phyloP scores from a whole-genome alignment of 2,329 filamentous ascomycete species.

The Sarocladium kiliense region DNA sequence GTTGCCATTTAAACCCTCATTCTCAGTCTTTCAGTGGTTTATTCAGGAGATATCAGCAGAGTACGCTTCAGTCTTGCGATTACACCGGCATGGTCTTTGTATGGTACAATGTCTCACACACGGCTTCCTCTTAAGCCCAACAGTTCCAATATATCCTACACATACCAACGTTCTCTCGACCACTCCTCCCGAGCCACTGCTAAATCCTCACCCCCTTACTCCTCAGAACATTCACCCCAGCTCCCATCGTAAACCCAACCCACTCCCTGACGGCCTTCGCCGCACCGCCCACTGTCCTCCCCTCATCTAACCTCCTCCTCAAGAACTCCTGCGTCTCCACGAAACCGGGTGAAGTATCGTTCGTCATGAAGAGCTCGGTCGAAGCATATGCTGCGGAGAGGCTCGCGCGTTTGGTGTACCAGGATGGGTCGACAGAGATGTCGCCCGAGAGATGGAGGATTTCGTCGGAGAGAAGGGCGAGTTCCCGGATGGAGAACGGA shows the following conservation, averaged over 20 bases:
- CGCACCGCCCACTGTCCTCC: slow-evolving; percentile 55
- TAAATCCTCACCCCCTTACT: slow-evolving; percentile 83
- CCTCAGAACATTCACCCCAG: slow-evolving; percentile 74
- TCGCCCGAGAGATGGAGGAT: slow-evolving; percentile 87
- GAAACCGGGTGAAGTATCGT: slow-evolving; percentile 70
- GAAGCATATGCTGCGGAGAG: slow-evolving; percentile 60
- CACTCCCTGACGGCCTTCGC: slow-evolving; percentile 66
- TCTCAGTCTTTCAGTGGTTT: no score
- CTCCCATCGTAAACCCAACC: slow-evolving; percentile 74
- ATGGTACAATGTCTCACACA: no score
- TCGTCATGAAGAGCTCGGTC: slow-evolving; percentile 90
- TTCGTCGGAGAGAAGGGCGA: slow-evolving; percentile 81
- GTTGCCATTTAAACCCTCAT: no score
- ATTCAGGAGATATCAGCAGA: no score
- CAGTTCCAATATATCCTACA: neutral
- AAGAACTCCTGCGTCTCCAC: slow-evolving; percentile 76
- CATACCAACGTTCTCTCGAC: no score
- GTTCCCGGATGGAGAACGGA: slow-evolving; percentile 69
- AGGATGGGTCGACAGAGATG: slow-evolving; percentile 72
- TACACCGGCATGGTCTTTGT: no score
- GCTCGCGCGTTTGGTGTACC: slow-evolving; percentile 67
- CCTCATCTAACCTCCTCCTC: slow-evolving; percentile 67
- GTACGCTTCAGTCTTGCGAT: no score
- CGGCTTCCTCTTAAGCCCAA: neutral
- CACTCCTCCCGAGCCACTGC: no score